Evolutionary conservation across 345 rosid genomes (phyloP).

Genomic region (Gynandropsis gynandra): DNA sequence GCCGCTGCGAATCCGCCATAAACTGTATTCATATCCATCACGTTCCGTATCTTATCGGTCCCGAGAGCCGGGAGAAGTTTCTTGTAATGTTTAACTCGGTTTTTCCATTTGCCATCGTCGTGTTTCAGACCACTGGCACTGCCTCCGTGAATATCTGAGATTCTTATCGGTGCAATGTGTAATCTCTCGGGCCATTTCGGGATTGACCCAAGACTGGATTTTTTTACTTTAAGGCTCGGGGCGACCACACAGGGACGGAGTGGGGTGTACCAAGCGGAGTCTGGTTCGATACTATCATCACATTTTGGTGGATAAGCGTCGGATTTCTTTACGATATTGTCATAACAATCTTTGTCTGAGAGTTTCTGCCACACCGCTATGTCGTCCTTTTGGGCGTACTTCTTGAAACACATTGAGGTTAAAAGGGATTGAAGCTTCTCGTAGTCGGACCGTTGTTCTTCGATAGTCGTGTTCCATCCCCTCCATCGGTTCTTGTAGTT

Average conservation of each 20-base stretch:
- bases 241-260: slow-evolving; percentile 87
- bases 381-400: slow-evolving; percentile 73
- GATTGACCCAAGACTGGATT: slow-evolving; percentile 46
- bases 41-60: slow-evolving; percentile 74
- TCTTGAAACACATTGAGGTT: slow-evolving; percentile 81
- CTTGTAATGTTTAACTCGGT: slow-evolving; percentile 80
- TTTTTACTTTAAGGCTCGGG: slow-evolving; percentile 51
- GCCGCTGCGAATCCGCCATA: slow-evolving; percentile 93
- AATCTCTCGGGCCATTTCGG: slow-evolving; percentile 88
- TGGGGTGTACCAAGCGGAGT: slow-evolving; percentile 96
- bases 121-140: slow-evolving; percentile 54
- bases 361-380: slow-evolving; percentile 95
- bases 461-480: slow-evolving; percentile 95
- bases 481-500: slow-evolving; percentile 81
- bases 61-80: slow-evolving; percentile 75
- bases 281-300: slow-evolving; percentile 90
- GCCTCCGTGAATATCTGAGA: slow-evolving; percentile 62
- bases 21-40: slow-evolving; percentile 94
- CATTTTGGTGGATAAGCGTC: slow-evolving; percentile 82
- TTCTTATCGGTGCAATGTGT: slow-evolving; percentile 56
- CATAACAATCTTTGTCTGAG: slow-evolving; percentile 62
- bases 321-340: slow-evolving; percentile 45
- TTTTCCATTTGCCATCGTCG: slow-evolving; percentile 81
- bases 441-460: slow-evolving; percentile 80
- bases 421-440: slow-evolving; percentile 71